Conservation (phyloP, 306 rosid species). For the Quercus engelmannii region DNA sequence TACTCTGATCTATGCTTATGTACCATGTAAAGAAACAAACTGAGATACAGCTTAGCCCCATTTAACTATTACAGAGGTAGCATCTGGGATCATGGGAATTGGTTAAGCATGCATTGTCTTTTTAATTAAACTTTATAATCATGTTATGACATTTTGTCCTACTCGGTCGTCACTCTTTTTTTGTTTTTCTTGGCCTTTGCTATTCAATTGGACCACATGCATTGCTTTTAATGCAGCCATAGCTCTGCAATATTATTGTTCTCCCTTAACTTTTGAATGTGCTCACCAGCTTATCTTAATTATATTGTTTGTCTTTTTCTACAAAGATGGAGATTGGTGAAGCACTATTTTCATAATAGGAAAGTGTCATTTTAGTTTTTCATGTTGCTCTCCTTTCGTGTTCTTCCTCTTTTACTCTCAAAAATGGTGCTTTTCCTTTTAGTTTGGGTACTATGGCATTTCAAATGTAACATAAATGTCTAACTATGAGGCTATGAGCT, state of each 20-base stretch:
- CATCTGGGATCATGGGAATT: not conserved
- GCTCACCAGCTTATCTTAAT: not conserved
- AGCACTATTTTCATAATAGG: not conserved
- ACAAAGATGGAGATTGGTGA: too few species aligned
- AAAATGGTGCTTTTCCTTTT: not conserved
- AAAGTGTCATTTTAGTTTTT: not conserved
- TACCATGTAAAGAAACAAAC: not conserved
- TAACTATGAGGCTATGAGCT: too few species aligned
- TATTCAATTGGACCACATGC: not conserved
- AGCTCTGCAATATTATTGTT: not conserved
- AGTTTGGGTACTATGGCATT: not conserved
- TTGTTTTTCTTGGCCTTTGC: not conserved
- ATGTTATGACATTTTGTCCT: slow-evolving; percentile 8
- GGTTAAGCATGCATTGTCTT: not conserved
- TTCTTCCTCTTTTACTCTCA: not conserved
- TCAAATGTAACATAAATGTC: too few species aligned
- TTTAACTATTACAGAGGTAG: not conserved
- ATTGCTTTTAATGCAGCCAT: not conserved
- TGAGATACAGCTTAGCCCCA: not conserved
- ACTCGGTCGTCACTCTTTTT: not conserved
- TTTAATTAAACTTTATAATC: not conserved
- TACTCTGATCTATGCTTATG: not conserved
- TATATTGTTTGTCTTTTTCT: not conserved
- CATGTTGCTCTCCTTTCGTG: not conserved
- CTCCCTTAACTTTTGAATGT: not conserved